Percentiles rank a stretch among this genome's conserved stretches.
Evolutionary conservation across 106 monocot genomes (phyloP).

Genomic region (Dioscorea zingiberensis): DNA sequence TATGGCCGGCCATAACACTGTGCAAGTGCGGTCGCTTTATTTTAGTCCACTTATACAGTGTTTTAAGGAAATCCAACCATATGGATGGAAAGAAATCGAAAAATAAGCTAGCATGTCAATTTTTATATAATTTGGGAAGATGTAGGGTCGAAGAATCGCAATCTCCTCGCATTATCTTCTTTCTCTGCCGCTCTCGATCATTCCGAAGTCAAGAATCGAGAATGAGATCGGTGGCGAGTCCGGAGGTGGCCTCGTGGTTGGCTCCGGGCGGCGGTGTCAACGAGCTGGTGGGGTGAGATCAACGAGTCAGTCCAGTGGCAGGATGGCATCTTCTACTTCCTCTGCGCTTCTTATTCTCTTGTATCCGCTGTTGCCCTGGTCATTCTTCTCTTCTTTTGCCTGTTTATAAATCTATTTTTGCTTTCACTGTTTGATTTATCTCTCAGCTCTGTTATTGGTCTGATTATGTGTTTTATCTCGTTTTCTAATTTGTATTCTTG

Average conservation of each 20-base stretch:
- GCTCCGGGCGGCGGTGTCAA: background rate
- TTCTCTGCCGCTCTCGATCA: background rate
- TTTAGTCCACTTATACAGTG: too few species aligned
- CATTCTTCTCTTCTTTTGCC: background rate
- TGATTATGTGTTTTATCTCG: too few species aligned
- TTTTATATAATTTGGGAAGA: too few species aligned
- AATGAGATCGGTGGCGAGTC: background rate
- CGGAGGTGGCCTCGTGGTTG: background rate
- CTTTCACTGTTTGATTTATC: background rate
- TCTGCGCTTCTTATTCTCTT: slow-evolving; percentile 47
- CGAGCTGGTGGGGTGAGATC: slow-evolving; percentile 45
- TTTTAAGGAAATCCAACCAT: too few species aligned
- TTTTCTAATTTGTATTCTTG: too few species aligned
- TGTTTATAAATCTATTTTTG: background rate
- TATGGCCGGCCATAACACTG: too few species aligned
- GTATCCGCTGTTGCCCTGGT: slow-evolving; percentile 59
- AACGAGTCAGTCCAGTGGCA: slow-evolving; percentile 52
- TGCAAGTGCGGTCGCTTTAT: too few species aligned
- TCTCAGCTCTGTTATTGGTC: too few species aligned
- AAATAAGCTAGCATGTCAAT: too few species aligned
- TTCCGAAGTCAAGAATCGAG: background rate
- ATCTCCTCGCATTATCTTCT: too few species aligned
- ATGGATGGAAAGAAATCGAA: too few species aligned
- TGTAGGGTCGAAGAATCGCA: too few species aligned
- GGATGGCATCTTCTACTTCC: slow-evolving; percentile 47